phyloP scores from a whole-genome alignment of 805 yeast genomes.

The Zygoascus ofunaensis region DNA sequence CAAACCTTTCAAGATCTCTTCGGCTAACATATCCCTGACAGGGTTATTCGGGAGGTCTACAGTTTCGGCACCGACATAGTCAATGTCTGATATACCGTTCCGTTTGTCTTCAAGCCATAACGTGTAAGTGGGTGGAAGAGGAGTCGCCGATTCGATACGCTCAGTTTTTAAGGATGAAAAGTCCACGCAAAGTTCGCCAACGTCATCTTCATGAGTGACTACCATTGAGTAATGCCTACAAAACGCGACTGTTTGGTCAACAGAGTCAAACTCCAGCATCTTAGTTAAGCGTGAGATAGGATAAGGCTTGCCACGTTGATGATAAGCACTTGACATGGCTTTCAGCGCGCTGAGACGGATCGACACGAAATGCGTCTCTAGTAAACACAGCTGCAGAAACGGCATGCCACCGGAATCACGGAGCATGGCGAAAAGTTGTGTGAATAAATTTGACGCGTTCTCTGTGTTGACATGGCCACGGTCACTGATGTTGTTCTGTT shows the following conservation, averaged over 20 bases:
- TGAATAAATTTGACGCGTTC: constrained; percentile 53
- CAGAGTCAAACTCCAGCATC: constrained; percentile 60
- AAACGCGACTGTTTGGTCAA: constrained; percentile 44
- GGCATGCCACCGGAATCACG: constrained; percentile 38
- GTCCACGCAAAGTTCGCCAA: constrained; percentile 34
- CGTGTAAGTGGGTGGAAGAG: background rate
- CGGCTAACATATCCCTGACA: background rate
- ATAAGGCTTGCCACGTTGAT: constrained; percentile 61
- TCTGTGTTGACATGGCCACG: constrained; percentile 41
- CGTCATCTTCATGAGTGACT: constrained; percentile 24
- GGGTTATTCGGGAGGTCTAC: background rate
- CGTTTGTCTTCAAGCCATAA: background rate
- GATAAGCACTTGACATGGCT: constrained; percentile 55
- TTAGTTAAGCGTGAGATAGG: constrained; percentile 38
- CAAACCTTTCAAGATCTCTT: background rate
- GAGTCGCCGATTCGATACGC: background rate
- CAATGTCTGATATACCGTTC: background rate
- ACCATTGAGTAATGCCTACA: constrained; percentile 55
- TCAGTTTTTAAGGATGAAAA: constrained; percentile 22
- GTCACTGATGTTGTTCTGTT: constrained; percentile 43
- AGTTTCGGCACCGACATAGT: background rate
- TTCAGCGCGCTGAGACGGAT: constrained; percentile 65
- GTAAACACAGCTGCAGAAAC: constrained; percentile 37
- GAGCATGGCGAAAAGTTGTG: constrained; percentile 53
- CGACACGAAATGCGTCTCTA: constrained; percentile 75